These are phyloP conservation scores for Colletotrichum trifolii DNA, from an alignment of 2,329 filamentous ascomycete genomes.

Conservation along the genomic window DNA sequence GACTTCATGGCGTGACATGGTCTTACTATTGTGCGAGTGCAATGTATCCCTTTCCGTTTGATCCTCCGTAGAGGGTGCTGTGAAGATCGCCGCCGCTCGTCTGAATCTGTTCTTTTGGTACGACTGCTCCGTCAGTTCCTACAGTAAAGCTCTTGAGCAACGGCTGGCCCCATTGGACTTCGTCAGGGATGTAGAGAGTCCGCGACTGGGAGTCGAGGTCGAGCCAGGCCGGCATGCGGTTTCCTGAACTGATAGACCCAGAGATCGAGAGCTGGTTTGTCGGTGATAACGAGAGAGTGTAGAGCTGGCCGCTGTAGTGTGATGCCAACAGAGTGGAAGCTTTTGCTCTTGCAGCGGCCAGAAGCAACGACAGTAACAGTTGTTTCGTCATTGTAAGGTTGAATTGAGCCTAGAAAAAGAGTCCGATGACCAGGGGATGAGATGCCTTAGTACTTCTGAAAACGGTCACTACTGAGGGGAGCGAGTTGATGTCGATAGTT, in stretches of 20 bases:
- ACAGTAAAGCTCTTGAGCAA: constrained; percentile 48
- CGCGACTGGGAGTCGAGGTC: constrained; percentile 45
- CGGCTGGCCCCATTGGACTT: constrained; percentile 49
- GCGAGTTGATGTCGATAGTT: no score
- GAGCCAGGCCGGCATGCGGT: constrained; percentile 52
- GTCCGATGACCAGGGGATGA: no score
- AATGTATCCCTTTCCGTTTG: constrained; percentile 52
- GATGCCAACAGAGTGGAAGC: constrained; percentile 47
- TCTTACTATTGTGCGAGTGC: constrained; percentile 58
- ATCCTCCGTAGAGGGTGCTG: constrained; percentile 52
- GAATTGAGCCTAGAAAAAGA: no score
- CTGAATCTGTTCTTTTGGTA: constrained; percentile 44
- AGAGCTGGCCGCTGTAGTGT: constrained; percentile 53
- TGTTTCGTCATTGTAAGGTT: background rate
- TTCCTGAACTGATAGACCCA: constrained; percentile 45
- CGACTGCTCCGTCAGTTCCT: constrained; percentile 45
- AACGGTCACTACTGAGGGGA: no score
- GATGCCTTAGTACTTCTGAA: no score
- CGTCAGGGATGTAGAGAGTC: constrained; percentile 51
- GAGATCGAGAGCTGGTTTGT: constrained; percentile 43
- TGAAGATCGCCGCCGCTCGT: constrained; percentile 53
- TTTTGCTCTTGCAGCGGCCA: background rate
- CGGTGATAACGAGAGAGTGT: constrained; percentile 46
- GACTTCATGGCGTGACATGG: background rate
- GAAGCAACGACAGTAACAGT: no score